These are phyloP conservation scores for Penicillium coffeae DNA, from an alignment of 495 filamentous ascomycete genomes.

Conservation along the genomic window DNA sequence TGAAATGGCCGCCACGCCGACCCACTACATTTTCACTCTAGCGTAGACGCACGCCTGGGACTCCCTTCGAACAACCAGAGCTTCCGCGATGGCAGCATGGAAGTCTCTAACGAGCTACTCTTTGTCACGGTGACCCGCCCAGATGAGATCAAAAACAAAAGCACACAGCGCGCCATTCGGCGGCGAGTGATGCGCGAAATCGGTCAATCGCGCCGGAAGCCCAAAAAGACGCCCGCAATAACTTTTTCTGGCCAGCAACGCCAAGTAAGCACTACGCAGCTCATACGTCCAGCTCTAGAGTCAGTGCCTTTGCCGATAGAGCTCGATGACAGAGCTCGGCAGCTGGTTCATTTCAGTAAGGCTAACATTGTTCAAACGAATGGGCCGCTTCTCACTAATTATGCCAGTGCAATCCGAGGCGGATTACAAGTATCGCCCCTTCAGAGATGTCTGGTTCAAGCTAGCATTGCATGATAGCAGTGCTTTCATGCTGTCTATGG, in stretches of 20 bases:
- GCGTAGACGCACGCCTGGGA: no score
- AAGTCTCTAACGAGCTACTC: not conserved
- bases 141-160: slow-evolving; percentile 4
- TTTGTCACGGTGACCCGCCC: slow-evolving; percentile 9
- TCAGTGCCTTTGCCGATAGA: slow-evolving; percentile 9
- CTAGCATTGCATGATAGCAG: slow-evolving; percentile 19
- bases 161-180: slow-evolving; percentile 12
- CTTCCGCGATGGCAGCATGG: not conserved
- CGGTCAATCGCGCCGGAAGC: slow-evolving; percentile 5
- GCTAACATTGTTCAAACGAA: not conserved
- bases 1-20: no score
- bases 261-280: not conserved
- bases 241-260: slow-evolving; percentile 7
- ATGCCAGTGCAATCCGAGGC: slow-evolving; percentile 17
- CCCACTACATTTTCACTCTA: no score
- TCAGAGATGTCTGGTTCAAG: slow-evolving; percentile 21
- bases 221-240: not conserved
- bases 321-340: slow-evolving; percentile 5
- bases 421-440: slow-evolving; percentile 19
- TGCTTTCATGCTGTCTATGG: slow-evolving; percentile 19
- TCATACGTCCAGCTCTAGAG: not conserved
- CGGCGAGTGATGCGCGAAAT: slow-evolving; percentile 13
- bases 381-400: not conserved
- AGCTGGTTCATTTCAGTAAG: slow-evolving; percentile 17
- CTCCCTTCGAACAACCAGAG: no score